phyloP scores from a whole-genome alignment of 2,329 filamentous ascomycete genomes.

The Colletotrichum somersetense region DNA sequence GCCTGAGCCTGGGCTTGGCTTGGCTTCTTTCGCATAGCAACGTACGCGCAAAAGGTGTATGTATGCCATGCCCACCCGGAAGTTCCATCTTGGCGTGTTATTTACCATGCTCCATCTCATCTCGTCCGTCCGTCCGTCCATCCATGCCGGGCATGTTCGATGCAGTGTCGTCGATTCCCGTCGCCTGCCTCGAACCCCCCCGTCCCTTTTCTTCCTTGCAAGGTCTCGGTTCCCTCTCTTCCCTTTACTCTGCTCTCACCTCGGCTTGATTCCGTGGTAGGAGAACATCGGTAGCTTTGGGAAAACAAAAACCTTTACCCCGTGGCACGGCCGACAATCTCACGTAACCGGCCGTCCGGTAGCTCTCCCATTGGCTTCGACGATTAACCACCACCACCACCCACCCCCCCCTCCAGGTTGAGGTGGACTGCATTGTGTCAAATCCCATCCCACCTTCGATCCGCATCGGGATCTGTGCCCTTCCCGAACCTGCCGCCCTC shows the following conservation, averaged over 20 bases:
- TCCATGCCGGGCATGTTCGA: slow-evolving; percentile 9
- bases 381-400: not conserved
- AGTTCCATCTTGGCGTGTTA: slow-evolving; percentile 14
- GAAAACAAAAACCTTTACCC: not conserved
- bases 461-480: slow-evolving; percentile 25
- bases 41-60: slow-evolving; percentile 15
- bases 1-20: slow-evolving; percentile 26
- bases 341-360: slow-evolving; percentile 25
- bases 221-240: not conserved
- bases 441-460: slow-evolving; percentile 29
- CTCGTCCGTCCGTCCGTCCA: too few relatives aligned
- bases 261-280: not conserved
- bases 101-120: slow-evolving; percentile 18
- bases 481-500: slow-evolving; percentile 37
- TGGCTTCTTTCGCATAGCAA: not conserved
- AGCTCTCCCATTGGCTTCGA: slow-evolving; percentile 9
- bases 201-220: not conserved
- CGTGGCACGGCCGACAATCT: slow-evolving; percentile 28
- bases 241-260: not conserved
- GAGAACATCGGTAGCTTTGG: slow-evolving; percentile 7
- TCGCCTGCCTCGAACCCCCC: not conserved
- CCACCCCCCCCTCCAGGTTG: too few relatives aligned
- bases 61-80: slow-evolving; percentile 10
- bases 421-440: slow-evolving; percentile 20
- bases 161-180: not conserved